These are phyloP conservation scores for Tulasnella sp. DNA, from an alignment of 768 basidiomycete species.

Conservation along the genomic window DNA sequence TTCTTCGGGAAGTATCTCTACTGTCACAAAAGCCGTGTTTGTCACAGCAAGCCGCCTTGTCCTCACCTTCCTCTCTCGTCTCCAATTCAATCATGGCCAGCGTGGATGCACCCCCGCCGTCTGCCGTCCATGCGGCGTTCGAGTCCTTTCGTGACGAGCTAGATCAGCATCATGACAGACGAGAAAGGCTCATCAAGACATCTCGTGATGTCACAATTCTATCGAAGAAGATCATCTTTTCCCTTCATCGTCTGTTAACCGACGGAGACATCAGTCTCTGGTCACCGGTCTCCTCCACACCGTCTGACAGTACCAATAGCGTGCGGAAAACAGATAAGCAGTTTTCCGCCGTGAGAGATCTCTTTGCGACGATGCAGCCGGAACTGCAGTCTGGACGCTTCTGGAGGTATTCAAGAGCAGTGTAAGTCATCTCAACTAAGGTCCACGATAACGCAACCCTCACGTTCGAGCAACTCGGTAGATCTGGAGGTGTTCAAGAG, in stretches of 20 bases:
- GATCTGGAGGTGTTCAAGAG: slow-evolving; percentile 64
- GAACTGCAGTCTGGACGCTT: slow-evolving; percentile 59
- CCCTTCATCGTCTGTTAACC: slow-evolving; percentile 63
- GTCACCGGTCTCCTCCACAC: slow-evolving; percentile 18
- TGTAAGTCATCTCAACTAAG: slow-evolving; percentile 29
- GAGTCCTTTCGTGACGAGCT: slow-evolving; percentile 55
- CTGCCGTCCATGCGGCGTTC: slow-evolving; percentile 31
- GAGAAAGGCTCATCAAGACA: slow-evolving; percentile 88
- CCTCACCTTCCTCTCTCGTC: neutral
- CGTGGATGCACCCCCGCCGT: neutral
- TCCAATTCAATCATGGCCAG: neutral
- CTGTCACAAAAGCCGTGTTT: neutral
- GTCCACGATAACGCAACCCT: slow-evolving; percentile 19
- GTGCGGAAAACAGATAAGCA: slow-evolving; percentile 13
- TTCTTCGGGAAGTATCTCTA: neutral
- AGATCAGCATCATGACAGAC: slow-evolving; percentile 74
- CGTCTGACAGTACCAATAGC: slow-evolving; percentile 18
- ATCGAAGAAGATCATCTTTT: slow-evolving; percentile 90
- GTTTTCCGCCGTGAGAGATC: slow-evolving; percentile 27
- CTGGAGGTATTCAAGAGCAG: slow-evolving; percentile 53
- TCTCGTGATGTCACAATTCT: slow-evolving; percentile 76
- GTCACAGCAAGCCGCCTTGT: neutral
- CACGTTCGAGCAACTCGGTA: slow-evolving; percentile 16
- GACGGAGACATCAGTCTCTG: slow-evolving; percentile 25
- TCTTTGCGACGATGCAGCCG: slow-evolving; percentile 49